These are phyloP conservation scores for Pseudozyma tsukubaensis DNA, from an alignment of 1,284 basidiomycete species.

Conservation along the genomic window DNA sequence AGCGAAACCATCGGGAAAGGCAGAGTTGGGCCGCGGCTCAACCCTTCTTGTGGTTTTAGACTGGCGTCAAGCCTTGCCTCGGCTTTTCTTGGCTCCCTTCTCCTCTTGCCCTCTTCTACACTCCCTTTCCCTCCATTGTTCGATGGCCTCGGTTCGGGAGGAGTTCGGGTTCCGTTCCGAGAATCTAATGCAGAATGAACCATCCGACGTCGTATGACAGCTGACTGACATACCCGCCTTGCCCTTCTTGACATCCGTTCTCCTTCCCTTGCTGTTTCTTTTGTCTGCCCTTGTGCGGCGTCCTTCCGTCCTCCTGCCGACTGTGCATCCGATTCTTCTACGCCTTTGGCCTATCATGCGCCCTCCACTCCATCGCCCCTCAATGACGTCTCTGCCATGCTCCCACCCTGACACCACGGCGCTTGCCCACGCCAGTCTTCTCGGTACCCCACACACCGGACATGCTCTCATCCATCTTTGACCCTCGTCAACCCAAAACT, in stretches of 20 bases:
- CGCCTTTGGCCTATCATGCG: background rate
- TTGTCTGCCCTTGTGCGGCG: background rate
- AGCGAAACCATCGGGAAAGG: conserved; percentile 1
- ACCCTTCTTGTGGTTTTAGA: conserved; percentile 16
- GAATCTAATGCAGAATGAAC: background rate
- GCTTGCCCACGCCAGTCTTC: conserved; percentile 75
- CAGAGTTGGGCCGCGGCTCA: conserved; percentile 37
- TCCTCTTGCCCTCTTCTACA: background rate
- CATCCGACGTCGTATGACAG: background rate
- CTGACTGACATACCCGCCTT: conserved; percentile 18
- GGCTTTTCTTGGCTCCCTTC: background rate
- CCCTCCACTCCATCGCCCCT: background rate
- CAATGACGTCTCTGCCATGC: background rate
- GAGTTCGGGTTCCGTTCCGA: background rate
- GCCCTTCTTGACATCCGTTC: conserved; percentile 18
- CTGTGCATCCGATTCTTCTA: conserved; percentile 6
- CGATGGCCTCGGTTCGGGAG: background rate
- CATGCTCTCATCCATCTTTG: conserved; percentile 88
- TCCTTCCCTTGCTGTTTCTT: conserved; percentile 11
- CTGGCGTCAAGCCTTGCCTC: conserved; percentile 7
- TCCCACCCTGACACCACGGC: background rate
- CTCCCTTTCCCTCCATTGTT: background rate
- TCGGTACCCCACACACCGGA: conserved; percentile 94
- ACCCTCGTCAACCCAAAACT: conserved; percentile 88
- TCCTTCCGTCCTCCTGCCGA: conserved; percentile 6